These are phyloP conservation scores for Brasilioporus rufonigricans DNA, from an alignment of 768 basidiomycete genomes.

Conservation along the genomic window DNA sequence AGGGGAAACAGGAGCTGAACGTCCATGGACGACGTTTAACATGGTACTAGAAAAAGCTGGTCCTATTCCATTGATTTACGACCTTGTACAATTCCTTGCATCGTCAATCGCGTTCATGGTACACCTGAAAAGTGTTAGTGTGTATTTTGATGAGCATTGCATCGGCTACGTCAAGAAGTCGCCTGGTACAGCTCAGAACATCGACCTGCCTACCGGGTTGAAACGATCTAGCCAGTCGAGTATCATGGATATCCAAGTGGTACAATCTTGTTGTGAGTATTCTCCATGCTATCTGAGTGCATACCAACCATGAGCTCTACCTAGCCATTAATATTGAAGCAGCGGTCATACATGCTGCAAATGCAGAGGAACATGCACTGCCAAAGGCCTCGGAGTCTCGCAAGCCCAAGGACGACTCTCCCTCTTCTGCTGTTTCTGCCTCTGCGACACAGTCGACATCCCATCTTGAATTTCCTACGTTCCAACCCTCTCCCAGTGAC, in stretches of 20 bases:
- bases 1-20: background rate
- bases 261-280: slow-evolving; percentile 62
- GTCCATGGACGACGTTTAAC: slow-evolving; percentile 79
- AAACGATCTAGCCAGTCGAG: slow-evolving; percentile 52
- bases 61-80: slow-evolving; percentile 73
- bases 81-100: slow-evolving; percentile 84
- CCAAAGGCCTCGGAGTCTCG: slow-evolving; percentile 31
- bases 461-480: no score
- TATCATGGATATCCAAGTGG: slow-evolving; percentile 64
- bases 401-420: slow-evolving; percentile 41
- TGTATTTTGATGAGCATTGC: slow-evolving; percentile 67
- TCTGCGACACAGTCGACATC: slow-evolving; percentile 14
- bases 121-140: no score
- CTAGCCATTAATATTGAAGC: slow-evolving; percentile 39
- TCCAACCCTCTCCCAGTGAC: slow-evolving; percentile 21
- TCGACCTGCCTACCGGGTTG: slow-evolving; percentile 37
- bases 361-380: slow-evolving; percentile 22
- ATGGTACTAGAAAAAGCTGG: slow-evolving; percentile 78
- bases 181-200: background rate
- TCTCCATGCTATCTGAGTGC: background rate
- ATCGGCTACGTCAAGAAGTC: slow-evolving; percentile 51
- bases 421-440: slow-evolving; percentile 33
- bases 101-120: slow-evolving; percentile 80
- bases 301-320: background rate
- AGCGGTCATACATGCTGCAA: slow-evolving; percentile 12